Conservation (phyloP, 306 rosid species). For the Casuarina glauca region DNA sequence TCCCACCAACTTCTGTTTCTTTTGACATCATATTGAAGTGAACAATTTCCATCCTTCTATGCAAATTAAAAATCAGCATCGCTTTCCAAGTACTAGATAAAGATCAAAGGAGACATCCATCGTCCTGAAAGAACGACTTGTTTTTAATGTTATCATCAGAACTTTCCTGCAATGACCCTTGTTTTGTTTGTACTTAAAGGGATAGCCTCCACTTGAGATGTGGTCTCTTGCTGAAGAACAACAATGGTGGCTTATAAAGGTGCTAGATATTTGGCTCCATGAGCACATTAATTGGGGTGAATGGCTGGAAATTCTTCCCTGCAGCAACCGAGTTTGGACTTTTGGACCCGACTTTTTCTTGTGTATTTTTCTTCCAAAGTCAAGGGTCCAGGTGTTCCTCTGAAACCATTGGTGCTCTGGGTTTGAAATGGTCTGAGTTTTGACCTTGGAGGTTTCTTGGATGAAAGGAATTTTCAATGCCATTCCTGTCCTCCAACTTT, state of each 20-base stretch:
- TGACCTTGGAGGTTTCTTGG: not conserved
- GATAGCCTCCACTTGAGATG: slow-evolving; percentile 15
- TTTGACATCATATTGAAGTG: too few species aligned
- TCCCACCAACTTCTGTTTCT: too few species aligned
- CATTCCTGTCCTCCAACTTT: not conserved
- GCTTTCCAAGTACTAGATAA: too few species aligned
- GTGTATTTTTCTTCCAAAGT: slow-evolving; percentile 11
- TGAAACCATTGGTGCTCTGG: not conserved
- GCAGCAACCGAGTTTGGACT: slow-evolving; percentile 2
- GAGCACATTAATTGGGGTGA: not conserved
- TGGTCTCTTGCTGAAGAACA: not conserved
- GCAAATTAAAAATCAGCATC: too few species aligned
- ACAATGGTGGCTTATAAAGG: not conserved
- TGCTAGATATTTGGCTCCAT: not conserved
- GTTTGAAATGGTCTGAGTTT: slow-evolving; percentile 12
- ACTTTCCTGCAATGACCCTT: not conserved
- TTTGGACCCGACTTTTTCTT: not conserved
- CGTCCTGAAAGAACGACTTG: not conserved
- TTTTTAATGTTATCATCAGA: not conserved
- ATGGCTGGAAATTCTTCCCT: not conserved
- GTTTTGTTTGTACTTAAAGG: slow-evolving; percentile 5
- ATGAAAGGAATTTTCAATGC: not conserved
- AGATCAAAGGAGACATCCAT: not conserved
- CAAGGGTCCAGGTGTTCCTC: slow-evolving; percentile 10
- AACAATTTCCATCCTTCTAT: too few species aligned